Evolutionary conservation across 208 protist species (phyloP).

Genomic region (Leishmania tarentolae): DNA sequence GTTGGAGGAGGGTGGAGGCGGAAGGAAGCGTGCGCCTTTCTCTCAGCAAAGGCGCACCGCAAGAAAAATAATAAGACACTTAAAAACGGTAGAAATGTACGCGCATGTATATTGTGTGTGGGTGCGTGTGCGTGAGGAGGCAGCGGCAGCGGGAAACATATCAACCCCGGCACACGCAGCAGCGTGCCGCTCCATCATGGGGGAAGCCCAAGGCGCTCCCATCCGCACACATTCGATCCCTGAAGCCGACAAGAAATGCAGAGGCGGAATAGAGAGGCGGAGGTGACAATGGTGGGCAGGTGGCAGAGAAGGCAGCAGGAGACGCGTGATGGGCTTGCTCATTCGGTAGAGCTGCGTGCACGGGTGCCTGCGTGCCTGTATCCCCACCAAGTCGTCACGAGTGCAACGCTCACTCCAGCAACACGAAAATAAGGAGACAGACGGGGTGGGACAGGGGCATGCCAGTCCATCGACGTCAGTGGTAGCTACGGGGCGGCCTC

Average conservation of each 20-base stretch:
- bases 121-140: neutral
- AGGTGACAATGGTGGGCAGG: neutral
- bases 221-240: neutral
- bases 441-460: neutral
- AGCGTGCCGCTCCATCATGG: neutral
- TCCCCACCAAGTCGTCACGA: neutral
- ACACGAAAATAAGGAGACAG: neutral
- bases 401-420: neutral
- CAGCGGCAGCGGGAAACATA: neutral
- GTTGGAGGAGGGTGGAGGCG: neutral
- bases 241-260: neutral
- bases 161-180: neutral
- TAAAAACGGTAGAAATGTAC: neutral
- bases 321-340: neutral
- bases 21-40: neutral
- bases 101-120: too few relatives aligned
- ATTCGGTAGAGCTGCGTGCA: neutral
- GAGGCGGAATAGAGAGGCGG: neutral
- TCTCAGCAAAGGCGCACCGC: neutral
- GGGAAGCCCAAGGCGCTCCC: neutral
- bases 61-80: neutral
- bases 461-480: neutral
- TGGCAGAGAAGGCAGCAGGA: neutral
- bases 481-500: slow-evolving; percentile 47
- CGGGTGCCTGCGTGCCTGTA: neutral